phyloP scores from a whole-genome alignment of 2,329 filamentous ascomycete genomes.

The Cadophora malorum region DNA sequence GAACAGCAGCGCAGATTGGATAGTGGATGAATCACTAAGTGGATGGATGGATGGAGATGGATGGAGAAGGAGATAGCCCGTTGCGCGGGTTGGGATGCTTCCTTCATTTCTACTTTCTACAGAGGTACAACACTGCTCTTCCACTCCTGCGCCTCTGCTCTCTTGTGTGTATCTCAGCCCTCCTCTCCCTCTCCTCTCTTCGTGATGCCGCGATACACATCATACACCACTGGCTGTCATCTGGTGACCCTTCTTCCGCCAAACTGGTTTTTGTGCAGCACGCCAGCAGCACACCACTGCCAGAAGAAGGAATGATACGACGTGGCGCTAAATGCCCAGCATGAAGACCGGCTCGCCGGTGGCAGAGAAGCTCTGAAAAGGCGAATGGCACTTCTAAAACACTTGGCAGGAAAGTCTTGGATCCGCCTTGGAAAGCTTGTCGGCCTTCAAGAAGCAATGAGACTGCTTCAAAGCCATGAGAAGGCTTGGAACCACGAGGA shows the following conservation, averaged over 20 bases:
- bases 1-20: background rate
- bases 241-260: background rate
- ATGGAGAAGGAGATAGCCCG: too few relatives aligned
- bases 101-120: too few relatives aligned
- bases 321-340: conserved; percentile 1
- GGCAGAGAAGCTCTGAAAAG: background rate
- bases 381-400: background rate
- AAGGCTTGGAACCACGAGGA: conserved; percentile 8
- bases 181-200: background rate
- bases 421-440: conserved; percentile 18
- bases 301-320: conserved; percentile 1
- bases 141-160: too few relatives aligned
- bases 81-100: too few relatives aligned
- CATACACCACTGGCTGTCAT: background rate
- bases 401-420: background rate
- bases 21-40: too few relatives aligned
- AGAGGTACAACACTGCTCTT: too few relatives aligned
- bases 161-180: too few relatives aligned
- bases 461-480: conserved; percentile 5
- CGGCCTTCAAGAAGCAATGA: background rate
- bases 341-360: background rate
- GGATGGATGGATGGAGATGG: too few relatives aligned
- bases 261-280: conserved; percentile 3
- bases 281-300: background rate
- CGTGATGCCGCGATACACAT: background rate